These are phyloP conservation scores for Penicillium verhagenii DNA, from an alignment of 495 filamentous ascomycete species.

Conservation along the genomic window DNA sequence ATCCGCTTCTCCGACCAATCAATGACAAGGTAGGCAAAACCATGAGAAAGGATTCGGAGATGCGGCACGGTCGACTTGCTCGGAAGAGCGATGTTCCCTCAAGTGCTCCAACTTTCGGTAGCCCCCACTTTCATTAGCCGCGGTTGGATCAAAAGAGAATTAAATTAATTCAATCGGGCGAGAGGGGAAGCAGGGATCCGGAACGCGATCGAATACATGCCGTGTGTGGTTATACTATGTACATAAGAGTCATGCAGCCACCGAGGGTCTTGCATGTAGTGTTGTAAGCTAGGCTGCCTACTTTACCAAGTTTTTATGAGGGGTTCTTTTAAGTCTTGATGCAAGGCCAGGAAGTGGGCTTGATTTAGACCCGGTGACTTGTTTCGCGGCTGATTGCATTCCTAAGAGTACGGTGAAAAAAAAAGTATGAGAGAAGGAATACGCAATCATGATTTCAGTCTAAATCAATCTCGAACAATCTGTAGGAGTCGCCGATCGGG, in stretches of 20 bases:
- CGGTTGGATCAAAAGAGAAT: too few species aligned
- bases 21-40: not conserved
- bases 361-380: not conserved
- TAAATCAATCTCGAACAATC: not conserved
- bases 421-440: not conserved
- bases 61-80: not conserved
- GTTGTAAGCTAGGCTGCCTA: not conserved
- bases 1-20: too few species aligned
- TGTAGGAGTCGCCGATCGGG: not conserved
- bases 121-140: not conserved
- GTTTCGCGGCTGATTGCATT: too few species aligned
- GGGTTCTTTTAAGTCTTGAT: not conserved
- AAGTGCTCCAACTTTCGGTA: not conserved
- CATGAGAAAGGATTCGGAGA: not conserved
- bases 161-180: too few species aligned
- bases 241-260: not conserved
- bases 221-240: too few species aligned
- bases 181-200: slow-evolving; percentile 2
- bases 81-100: not conserved
- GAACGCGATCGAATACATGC: not conserved
- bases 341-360: not conserved
- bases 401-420: too few species aligned
- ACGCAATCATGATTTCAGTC: not conserved
- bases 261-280: not conserved
- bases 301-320: not conserved